phyloP scores from a whole-genome alignment of 192 early-diverging fungal species.

The Blastocladiella britannica region DNA sequence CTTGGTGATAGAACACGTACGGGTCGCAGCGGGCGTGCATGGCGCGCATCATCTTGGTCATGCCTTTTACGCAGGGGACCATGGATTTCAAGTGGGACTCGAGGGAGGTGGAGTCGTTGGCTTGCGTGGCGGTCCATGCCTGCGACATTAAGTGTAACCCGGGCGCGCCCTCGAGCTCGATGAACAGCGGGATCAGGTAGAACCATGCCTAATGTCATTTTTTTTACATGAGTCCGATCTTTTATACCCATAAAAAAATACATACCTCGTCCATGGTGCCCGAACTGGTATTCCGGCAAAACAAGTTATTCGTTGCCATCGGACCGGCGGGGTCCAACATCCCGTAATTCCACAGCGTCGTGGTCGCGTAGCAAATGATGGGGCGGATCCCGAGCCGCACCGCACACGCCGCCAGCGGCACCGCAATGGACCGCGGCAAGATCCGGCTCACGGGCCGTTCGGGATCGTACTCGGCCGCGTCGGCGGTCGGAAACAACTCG shows the following conservation, averaged over 20 bases:
- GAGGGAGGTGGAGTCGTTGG: slow-evolving; percentile 23
- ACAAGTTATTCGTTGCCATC: slow-evolving; percentile 58
- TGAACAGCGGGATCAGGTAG: slow-evolving; percentile 73
- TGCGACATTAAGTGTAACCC: slow-evolving; percentile 43
- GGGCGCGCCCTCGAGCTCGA: slow-evolving; percentile 59
- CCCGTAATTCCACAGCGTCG: slow-evolving; percentile 80
- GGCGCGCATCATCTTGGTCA: slow-evolving; percentile 33
- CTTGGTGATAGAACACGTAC: slow-evolving; percentile 84
- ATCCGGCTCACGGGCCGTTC: slow-evolving; percentile 13
- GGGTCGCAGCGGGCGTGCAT: slow-evolving; percentile 93
- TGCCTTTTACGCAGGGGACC: slow-evolving; percentile 21
- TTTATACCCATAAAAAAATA: no score
- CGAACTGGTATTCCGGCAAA: slow-evolving; percentile 61
- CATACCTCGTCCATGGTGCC: slow-evolving; percentile 79
- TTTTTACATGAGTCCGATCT: no score
- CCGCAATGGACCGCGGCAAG: slow-evolving; percentile 53
- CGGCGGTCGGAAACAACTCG: no score
- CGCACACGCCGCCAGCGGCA: slow-evolving; percentile 62
- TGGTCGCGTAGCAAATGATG: slow-evolving; percentile 64
- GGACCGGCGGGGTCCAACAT: slow-evolving; percentile 62
- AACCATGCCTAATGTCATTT: no score
- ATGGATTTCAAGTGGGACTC: slow-evolving; percentile 29
- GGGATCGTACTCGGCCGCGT: neutral
- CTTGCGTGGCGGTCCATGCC: slow-evolving; percentile 37
- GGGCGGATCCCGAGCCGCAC: slow-evolving; percentile 62